Evolutionary conservation across 495 filamentous ascomycete species (phyloP), one percentile per base, ranked within the genome.

Genomic region (Penicillium taxi): DNA sequence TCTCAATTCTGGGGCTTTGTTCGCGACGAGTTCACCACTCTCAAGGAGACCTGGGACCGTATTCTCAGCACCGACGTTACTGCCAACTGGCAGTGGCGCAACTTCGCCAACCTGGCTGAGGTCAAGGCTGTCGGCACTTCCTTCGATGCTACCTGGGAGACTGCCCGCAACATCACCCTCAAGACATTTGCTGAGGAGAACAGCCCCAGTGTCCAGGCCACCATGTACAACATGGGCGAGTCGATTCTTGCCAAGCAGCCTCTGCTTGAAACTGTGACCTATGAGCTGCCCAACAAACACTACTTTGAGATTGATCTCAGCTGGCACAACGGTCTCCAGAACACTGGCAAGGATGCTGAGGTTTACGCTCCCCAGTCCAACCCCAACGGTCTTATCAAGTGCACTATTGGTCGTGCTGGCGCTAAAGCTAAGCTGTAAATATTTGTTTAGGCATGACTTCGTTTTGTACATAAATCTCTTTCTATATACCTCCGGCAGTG

Each of bases 151-250:
- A 84, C 86, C 8, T 96, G 80, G 76, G 66, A 80, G 35, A 64
- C 68, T 30, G 87, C 86, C 15, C 73, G 87, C 40, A 63, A 68
- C 25, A 90, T 94, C 62, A 93, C 90, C 14, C 69, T 96, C 50
- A 84, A 84, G 72, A 86, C 79, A 0, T 98, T 98, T 53, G 89
- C 91, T n/a, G 76, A 77, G 50, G 90, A 96, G 47, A 73, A 84
- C 58, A 91, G 84, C 48, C 82, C 91, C 30, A 90, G 84, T 52
- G 91, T 98, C 12, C 91, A 98, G 72, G 80, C 81, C 45, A 96
- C 89, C 39, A 95, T 98, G 91, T 96, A 94, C 65, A 90, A 94
- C 72, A 98, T 98, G 91, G 76, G 74, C 40, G 80, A 90, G 58
- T 72, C 82, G 66, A 95, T 98, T 46, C 68, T 98, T 45, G 84